phyloP scores from a whole-genome alignment of 1,139 yeast genomes.

The Hemisphaericaspora lyxosophila region DNA sequence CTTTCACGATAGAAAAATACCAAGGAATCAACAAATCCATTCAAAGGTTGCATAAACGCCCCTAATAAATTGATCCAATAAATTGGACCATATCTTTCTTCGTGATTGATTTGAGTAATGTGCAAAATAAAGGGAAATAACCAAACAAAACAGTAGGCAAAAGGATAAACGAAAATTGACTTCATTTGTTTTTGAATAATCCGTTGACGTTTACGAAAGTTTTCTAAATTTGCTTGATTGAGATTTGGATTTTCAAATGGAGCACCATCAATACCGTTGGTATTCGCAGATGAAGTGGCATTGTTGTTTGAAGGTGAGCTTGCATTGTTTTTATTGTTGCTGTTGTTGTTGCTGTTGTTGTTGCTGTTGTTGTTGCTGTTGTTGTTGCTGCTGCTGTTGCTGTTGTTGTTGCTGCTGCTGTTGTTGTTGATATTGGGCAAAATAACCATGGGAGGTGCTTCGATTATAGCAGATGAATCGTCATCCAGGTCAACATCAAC shows the following conservation, averaged over 20 bases:
- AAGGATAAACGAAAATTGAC: slow-evolving; percentile 78
- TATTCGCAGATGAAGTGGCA: too few relatives aligned
- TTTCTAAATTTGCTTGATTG: slow-evolving; percentile 59
- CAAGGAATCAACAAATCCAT: slow-evolving; percentile 72
- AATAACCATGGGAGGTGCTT: not conserved
- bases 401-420: not conserved
- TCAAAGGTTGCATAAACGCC: slow-evolving; percentile 77
- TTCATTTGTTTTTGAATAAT: slow-evolving; percentile 77
- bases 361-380: too few relatives aligned
- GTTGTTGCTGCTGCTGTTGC: slow-evolving; percentile 6
- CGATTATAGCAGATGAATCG: not conserved
- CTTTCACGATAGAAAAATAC: slow-evolving; percentile 77
- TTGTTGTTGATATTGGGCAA: not conserved
- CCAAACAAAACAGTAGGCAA: slow-evolving; percentile 80
- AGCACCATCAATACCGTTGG: slow-evolving; percentile 6
- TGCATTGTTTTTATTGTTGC: too few relatives aligned
- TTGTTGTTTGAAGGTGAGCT: too few relatives aligned
- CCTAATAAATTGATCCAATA: slow-evolving; percentile 68
- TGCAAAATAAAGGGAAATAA: slow-evolving; percentile 75
- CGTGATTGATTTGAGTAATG: slow-evolving; percentile 56
- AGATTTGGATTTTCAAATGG: slow-evolving; percentile 33
- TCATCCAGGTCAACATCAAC: slow-evolving; percentile 8
- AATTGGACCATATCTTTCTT: slow-evolving; percentile 48
- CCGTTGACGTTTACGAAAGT: slow-evolving; percentile 59
- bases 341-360: too few relatives aligned